Evolutionary conservation across 2,329 filamentous ascomycete genomes (phyloP).

Genomic region (Trichoderma guizhouense): DNA sequence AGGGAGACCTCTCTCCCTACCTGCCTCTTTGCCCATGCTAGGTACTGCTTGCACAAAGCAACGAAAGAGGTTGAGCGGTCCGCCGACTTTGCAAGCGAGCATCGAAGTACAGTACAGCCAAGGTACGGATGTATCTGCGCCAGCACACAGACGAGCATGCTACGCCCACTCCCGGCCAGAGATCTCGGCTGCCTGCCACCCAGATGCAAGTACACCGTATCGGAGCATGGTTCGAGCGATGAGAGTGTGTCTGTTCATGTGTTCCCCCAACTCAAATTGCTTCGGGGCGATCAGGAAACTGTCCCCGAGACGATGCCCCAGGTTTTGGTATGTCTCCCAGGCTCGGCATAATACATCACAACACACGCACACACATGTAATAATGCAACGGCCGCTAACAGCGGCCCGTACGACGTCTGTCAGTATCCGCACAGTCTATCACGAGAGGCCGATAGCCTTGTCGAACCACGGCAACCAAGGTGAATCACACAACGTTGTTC

Average conservation of each 20-base stretch:
- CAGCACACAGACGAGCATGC: not conserved
- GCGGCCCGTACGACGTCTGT: not conserved
- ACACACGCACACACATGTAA: not conserved
- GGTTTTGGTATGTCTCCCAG: not conserved
- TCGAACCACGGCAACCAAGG: not conserved
- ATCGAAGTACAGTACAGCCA: not conserved
- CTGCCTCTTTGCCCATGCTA: not conserved
- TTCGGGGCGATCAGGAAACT: slow-evolving; percentile 2
- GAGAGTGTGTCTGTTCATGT: not conserved
- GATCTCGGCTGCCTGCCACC: not conserved
- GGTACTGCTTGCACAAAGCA: not conserved
- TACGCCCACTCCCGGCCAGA: not conserved
- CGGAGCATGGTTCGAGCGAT: not conserved
- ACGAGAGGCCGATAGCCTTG: not conserved
- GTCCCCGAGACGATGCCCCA: not conserved
- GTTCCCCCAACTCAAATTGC: not conserved
- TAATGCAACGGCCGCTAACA: not conserved
- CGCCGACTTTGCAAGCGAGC: not conserved
- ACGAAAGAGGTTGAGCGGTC: not conserved
- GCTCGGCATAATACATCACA: not conserved
- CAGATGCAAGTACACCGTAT: not conserved
- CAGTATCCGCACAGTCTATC: not conserved
- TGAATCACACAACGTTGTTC: not conserved
- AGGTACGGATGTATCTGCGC: not conserved
- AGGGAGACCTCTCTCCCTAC: not conserved